Evolutionary conservation across 108 stramenopile genomes (phyloP), one percentile per base, ranked within the genome.

Genomic region (Cyclotella sp.): DNA sequence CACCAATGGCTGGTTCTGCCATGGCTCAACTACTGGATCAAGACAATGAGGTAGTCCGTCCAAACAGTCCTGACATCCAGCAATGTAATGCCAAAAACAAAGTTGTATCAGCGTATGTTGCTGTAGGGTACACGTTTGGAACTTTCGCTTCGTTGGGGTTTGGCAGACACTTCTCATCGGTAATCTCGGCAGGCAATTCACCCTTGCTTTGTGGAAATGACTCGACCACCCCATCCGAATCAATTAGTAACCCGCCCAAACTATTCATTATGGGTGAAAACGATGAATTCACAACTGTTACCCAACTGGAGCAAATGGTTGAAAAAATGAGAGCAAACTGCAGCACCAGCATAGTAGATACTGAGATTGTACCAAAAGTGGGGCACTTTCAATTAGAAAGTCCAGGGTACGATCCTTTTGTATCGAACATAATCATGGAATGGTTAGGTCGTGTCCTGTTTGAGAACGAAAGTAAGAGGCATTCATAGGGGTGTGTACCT

Each of bases 381-480:
- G 78, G 78, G 22, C 78, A 79, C 63, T 79, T 79, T 60, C 53
- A 79, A 53, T 61, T 79, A 43, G 78, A 79, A 67, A 79, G 78
- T 44, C 41, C 72, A 14, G 40, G 52, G 0, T 73, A 73, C 29
- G 72, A 79, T 68, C 51, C 41, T 18, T 3, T 73, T 26, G 78
- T 79, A n/a, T 29, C 78, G 9, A 53, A 68, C 16, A 29, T 63
- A 29, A 60, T 79, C 7, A 22, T 79, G 14, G 60, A 68, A 21
- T 79, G 78, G 78, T 70, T 79, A 51, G 52, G 42, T 40, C 55
- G 60, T 27, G 16, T 63, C 22, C 51, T 65, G 5, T 1, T 30
- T 28, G 24, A 58, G 34, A 34, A 34, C 6, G 34, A 34, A 6
- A 6, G 34, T 34, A 34, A 34, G 4, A 34, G 34, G 34, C 34